Percentiles rank a stretch among this genome's conserved stretches.
phyloP scores from a whole-genome alignment of 2,329 filamentous ascomycete species.

The Beauveria asiatica region DNA sequence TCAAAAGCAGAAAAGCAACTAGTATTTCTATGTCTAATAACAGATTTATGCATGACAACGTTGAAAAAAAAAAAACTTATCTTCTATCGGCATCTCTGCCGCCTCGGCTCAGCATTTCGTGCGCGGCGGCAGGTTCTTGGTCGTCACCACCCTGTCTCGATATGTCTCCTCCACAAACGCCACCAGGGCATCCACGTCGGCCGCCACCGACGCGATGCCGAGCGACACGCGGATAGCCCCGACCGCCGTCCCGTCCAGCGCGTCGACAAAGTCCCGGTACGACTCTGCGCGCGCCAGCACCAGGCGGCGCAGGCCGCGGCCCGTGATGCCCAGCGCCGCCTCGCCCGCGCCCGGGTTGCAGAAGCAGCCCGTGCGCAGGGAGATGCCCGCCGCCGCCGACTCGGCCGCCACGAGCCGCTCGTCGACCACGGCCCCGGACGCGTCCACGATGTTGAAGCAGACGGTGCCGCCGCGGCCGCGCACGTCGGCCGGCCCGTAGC shows the following conservation, averaged over 20 bases:
- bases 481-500: slow-evolving; percentile 28
- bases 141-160: slow-evolving; percentile 19
- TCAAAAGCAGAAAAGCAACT: neutral
- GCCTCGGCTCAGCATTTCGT: slow-evolving; percentile 9
- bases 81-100: neutral
- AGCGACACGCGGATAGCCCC: slow-evolving; percentile 32
- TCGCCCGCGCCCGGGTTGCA: slow-evolving; percentile 34
- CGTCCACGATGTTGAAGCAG: slow-evolving; percentile 31
- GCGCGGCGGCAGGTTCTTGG: slow-evolving; percentile 5
- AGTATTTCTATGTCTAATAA: neutral
- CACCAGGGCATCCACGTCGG: slow-evolving; percentile 29
- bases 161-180: slow-evolving; percentile 25
- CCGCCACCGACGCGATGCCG: slow-evolving; percentile 27
- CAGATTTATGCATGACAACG: neutral
- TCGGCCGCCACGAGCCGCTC: slow-evolving; percentile 27
- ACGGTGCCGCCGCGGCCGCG: slow-evolving; percentile 27
- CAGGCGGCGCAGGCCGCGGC: slow-evolving; percentile 11
- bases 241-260: slow-evolving; percentile 15
- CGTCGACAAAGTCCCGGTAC: slow-evolving; percentile 18
- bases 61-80: neutral
- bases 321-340: slow-evolving; percentile 23
- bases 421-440: slow-evolving; percentile 24
- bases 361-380: slow-evolving; percentile 33
- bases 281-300: slow-evolving; percentile 10
- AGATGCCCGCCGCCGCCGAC: slow-evolving; percentile 26